phyloP scores from a whole-genome alignment of 257 asterid species.

The Solanum microdontum region DNA sequence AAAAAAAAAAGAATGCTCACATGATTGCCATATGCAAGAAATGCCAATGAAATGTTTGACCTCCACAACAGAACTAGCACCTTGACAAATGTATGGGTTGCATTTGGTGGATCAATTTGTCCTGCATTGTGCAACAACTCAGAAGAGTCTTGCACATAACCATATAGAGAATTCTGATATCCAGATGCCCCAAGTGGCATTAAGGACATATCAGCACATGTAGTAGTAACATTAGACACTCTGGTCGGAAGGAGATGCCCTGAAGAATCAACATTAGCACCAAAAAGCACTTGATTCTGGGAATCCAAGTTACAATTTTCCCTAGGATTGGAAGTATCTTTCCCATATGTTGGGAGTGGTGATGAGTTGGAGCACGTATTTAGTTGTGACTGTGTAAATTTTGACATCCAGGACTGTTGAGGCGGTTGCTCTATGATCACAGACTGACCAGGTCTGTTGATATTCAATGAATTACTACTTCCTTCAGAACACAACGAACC shows the following conservation, averaged over 20 bases:
- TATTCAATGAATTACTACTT: slow-evolving; percentile 43
- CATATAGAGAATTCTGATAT: slow-evolving; percentile 51
- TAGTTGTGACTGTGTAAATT: slow-evolving; percentile 35
- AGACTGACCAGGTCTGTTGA: slow-evolving; percentile 47
- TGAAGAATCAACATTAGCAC: slow-evolving; percentile 52
- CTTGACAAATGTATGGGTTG: slow-evolving; percentile 59
- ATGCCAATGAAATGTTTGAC: background rate
- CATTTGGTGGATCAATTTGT: slow-evolving; percentile 50
- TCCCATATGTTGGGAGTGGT: slow-evolving; percentile 39
- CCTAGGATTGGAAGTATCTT: slow-evolving; percentile 49
- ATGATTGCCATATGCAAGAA: background rate
- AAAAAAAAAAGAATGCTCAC: too few relatives aligned
- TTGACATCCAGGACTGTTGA: slow-evolving; percentile 60
- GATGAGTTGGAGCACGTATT: slow-evolving; percentile 32
- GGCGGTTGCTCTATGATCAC: slow-evolving; percentile 46
- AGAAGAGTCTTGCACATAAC: slow-evolving; percentile 58
- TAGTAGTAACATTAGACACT: slow-evolving; percentile 36
- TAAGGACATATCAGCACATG: slow-evolving; percentile 55
- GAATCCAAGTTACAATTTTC: slow-evolving; percentile 42
- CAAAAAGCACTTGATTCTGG: slow-evolving; percentile 54
- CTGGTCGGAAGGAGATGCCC: slow-evolving; percentile 63
- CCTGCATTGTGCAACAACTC: slow-evolving; percentile 53
- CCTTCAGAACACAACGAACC: slow-evolving; percentile 65
- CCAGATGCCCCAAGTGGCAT: slow-evolving; percentile 53
- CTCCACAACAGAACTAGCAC: slow-evolving; percentile 19